Conservation (phyloP, 2,329 filamentous ascomycete species). For the Fusarium mangiferae region DNA sequence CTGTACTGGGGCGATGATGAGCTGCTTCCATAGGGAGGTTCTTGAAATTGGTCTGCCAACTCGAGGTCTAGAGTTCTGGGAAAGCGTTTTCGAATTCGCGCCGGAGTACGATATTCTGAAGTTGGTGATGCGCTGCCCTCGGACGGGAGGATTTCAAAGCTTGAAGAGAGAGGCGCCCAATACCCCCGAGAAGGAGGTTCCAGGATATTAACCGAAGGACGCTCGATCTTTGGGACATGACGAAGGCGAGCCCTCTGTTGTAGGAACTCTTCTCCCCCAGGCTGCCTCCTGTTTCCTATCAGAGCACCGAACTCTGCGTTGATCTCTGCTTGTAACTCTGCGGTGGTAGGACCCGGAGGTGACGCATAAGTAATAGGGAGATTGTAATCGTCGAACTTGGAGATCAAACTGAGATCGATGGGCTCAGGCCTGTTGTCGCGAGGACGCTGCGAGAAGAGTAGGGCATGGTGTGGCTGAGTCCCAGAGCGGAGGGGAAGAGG, state of each 20-base stretch:
- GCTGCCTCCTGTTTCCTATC: background rate
- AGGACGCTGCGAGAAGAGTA: background rate
- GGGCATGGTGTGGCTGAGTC: background rate
- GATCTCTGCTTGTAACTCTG: background rate
- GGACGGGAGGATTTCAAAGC: background rate
- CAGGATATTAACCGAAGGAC: background rate
- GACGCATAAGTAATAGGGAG: background rate
- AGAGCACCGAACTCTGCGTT: background rate
- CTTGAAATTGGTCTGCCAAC: background rate
- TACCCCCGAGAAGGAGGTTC: background rate
- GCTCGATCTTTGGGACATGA: background rate
- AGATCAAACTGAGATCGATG: background rate
- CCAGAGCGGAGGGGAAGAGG: conserved; percentile 19
- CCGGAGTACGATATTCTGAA: background rate
- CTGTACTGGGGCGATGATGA: background rate
- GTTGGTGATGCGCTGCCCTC: background rate
- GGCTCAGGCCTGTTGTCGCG: background rate
- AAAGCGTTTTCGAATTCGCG: background rate
- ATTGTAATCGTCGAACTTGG: background rate
- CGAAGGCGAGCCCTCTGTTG: background rate
- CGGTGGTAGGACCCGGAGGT: background rate
- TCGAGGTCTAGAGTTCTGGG: background rate
- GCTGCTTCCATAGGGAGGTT: background rate
- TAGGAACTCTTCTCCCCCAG: background rate
- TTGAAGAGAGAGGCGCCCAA: background rate